phyloP scores from a whole-genome alignment of 768 basidiomycete species.

The Mycena leptocephala region DNA sequence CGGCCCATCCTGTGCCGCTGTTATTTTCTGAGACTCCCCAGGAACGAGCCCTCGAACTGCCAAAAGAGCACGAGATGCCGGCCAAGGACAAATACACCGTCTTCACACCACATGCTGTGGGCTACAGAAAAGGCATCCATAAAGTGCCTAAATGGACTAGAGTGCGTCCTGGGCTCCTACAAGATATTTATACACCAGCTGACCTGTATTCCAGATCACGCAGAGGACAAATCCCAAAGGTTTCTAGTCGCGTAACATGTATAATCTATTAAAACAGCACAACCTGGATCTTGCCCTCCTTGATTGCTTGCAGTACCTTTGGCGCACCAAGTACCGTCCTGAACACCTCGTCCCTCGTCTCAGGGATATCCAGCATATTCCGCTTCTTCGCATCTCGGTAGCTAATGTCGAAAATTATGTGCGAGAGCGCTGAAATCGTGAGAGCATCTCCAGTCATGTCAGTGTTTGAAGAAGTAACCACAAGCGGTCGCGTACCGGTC shows the following conservation, averaged over 20 bases:
- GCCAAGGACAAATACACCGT: conserved; percentile 96
- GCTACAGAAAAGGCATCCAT: conserved; percentile 96
- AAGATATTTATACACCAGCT: conserved; percentile 15
- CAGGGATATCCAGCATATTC: conserved; percentile 84
- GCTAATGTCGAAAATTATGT: conserved; percentile 87
- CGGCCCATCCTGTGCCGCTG: neutral
- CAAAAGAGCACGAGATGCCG: conserved; percentile 95
- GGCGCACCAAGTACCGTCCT: conserved; percentile 78
- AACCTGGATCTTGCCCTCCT: conserved; percentile 83
- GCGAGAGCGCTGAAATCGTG: conserved; percentile 81
- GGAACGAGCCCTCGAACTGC: conserved; percentile 85
- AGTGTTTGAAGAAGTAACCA: neutral
- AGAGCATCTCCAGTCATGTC: conserved; percentile 71
- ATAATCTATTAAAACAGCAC: conserved; percentile 75
- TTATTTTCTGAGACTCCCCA: conserved; percentile 45
- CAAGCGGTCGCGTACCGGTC: conserved; percentile 65
- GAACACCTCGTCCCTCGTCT: conserved; percentile 88
- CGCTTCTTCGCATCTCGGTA: conserved; percentile 85
- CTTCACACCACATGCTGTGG: conserved; percentile 77
- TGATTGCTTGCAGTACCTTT: conserved; percentile 73
- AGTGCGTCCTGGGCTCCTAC: conserved; percentile 62
- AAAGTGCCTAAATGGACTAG: conserved; percentile 98
- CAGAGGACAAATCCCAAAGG: conserved; percentile 92
- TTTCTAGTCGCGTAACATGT: conserved; percentile 68
- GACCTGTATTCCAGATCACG: conserved; percentile 72